Conservation (phyloP, 371 early-diverging fungal species). For the Mucor circinelloides region DNA sequence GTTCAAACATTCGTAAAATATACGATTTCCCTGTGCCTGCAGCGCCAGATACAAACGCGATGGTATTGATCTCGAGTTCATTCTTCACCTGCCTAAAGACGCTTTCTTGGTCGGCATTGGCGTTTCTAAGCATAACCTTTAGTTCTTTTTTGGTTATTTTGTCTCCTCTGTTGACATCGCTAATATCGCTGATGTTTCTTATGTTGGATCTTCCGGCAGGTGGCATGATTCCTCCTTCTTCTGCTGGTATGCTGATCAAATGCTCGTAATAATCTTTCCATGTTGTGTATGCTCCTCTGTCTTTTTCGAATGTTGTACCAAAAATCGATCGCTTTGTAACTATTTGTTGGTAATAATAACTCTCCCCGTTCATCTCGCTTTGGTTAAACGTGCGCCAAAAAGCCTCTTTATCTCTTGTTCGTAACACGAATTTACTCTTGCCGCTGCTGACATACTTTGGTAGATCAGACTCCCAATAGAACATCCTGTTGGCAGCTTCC, state of each 20-base stretch:
- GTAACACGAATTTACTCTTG: neutral
- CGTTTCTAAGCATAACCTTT: neutral
- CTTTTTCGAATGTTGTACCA: neutral
- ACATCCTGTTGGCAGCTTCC: neutral
- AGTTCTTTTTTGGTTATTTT: neutral
- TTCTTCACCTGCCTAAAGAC: neutral
- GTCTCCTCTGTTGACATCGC: neutral
- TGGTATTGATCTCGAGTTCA: neutral
- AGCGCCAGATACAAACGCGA: neutral
- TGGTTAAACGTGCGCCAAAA: constrained; percentile 1
- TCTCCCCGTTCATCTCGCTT: constrained; percentile 1
- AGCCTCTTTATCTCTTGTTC: too few relatives aligned
- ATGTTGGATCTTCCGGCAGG: neutral
- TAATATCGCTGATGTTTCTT: neutral
- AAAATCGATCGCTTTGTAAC: neutral
- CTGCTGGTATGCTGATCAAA: neutral
- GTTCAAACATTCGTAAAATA: constrained; percentile 1
- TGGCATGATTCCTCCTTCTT: neutral
- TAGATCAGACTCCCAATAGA: neutral
- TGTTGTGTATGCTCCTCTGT: neutral
- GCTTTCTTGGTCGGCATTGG: neutral
- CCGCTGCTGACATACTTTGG: neutral
- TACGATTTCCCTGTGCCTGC: constrained; percentile 4
- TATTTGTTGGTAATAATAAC: constrained; percentile 6
- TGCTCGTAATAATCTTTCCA: constrained; percentile 7